phyloP scores from a whole-genome alignment of 768 basidiomycete species.

The Saitozyma podzolica region DNA sequence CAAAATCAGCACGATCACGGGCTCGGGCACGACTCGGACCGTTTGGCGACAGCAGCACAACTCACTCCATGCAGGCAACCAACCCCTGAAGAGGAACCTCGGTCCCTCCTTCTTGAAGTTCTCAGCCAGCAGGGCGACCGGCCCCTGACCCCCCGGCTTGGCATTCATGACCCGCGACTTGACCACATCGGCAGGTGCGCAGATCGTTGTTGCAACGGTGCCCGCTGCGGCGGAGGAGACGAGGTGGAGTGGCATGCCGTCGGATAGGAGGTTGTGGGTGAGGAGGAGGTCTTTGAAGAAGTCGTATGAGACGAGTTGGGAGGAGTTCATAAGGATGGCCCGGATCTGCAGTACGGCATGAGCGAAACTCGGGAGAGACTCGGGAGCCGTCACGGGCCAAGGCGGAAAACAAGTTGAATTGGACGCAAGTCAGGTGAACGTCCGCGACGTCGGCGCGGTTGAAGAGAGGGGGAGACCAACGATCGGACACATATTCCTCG shows the following conservation, averaged over 20 bases:
- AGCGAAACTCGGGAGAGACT: not conserved
- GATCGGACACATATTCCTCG: too few species aligned
- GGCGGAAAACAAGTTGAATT: too few species aligned
- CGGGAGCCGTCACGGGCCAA: too few species aligned
- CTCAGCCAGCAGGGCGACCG: conserved; percentile 27
- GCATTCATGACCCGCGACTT: conserved; percentile 48
- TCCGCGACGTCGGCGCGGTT: not conserved
- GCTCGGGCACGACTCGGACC: too few species aligned
- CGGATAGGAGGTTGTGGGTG: conserved; percentile 22
- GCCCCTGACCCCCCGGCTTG: conserved; percentile 19
- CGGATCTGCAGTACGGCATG: conserved; percentile 32
- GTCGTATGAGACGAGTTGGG: conserved; percentile 50
- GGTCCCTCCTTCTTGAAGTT: conserved; percentile 40
- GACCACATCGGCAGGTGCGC: conserved; percentile 51
- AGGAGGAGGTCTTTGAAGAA: conserved; percentile 48
- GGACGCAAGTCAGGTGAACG: not conserved
- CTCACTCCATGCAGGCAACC: conserved; percentile 52
- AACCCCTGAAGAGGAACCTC: conserved; percentile 51
- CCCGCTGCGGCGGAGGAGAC: conserved; percentile 44
- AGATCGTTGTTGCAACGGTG: conserved; percentile 50
- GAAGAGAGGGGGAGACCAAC: too few species aligned
- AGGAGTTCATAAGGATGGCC: conserved; percentile 50
- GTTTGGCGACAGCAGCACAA: too few species aligned
- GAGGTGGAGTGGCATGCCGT: conserved; percentile 49
- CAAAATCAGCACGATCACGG: not conserved